These are phyloP conservation scores for Lentinus tigrinus DNA, from an alignment of 768 basidiomycete genomes.

Conservation along the genomic window DNA sequence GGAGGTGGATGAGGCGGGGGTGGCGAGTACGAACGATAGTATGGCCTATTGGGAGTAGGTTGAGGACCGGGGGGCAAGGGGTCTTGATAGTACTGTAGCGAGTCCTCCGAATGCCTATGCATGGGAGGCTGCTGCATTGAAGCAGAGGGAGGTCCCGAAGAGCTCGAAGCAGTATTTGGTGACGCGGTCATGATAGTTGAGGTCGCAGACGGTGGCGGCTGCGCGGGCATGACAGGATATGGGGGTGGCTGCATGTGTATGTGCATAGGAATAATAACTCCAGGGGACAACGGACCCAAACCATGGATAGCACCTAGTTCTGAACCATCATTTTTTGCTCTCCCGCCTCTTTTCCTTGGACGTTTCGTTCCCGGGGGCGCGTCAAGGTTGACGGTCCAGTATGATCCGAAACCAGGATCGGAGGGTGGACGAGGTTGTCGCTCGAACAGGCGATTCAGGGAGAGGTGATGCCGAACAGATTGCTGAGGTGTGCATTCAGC, in stretches of 20 bases:
- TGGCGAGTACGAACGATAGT: neutral
- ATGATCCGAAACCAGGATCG: slow-evolving; percentile 84
- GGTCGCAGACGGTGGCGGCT: slow-evolving; percentile 10
- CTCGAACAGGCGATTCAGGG: slow-evolving; percentile 79
- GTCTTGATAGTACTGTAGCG: neutral
- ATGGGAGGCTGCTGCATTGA: slow-evolving; percentile 3
- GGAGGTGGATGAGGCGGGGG: neutral
- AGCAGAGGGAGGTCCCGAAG: slow-evolving; percentile 10
- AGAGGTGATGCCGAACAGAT: slow-evolving; percentile 85
- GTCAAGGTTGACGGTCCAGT: slow-evolving; percentile 85
- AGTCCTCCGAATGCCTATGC: neutral
- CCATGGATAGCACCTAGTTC: slow-evolving; percentile 7
- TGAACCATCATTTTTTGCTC: slow-evolving; percentile 43
- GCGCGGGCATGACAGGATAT: neutral
- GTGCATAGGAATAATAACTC: slow-evolving; percentile 1
- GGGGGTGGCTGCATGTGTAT: slow-evolving; percentile 3
- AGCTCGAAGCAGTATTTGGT: slow-evolving; percentile 5
- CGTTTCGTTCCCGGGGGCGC: slow-evolving; percentile 88
- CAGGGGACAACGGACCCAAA: slow-evolving; percentile 3
- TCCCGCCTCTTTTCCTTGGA: slow-evolving; percentile 70
- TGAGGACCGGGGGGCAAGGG: neutral
- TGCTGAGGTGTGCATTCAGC: slow-evolving; percentile 46
- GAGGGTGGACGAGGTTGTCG: slow-evolving; percentile 79
- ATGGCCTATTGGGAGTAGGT: neutral
- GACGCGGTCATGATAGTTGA: slow-evolving; percentile 5